Conservation (phyloP, 441 rosid genomes). For the Populus hybrid region DNA sequence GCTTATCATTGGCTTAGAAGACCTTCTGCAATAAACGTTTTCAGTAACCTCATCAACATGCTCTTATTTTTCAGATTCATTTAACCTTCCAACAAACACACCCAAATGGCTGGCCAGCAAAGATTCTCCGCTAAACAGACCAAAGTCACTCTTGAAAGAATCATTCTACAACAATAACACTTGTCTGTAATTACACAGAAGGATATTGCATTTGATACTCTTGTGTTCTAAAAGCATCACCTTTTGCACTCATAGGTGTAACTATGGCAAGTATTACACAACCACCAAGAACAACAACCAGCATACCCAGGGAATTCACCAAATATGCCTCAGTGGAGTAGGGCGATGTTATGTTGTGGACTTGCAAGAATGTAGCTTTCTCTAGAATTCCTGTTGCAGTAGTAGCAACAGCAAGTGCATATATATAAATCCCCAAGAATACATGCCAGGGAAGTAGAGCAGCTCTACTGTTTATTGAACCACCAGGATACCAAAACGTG, state of each 20-base stretch:
- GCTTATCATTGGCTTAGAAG: neutral
- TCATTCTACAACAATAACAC: neutral
- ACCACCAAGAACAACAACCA: slow-evolving; percentile 64
- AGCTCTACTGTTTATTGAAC: slow-evolving; percentile 55
- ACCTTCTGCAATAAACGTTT: neutral
- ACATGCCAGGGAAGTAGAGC: slow-evolving; percentile 71
- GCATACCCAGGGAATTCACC: slow-evolving; percentile 60
- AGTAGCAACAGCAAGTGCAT: slow-evolving; percentile 61
- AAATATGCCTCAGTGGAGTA: slow-evolving; percentile 68
- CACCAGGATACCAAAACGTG: slow-evolving; percentile 83
- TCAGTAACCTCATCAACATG: neutral
- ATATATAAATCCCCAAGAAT: slow-evolving; percentile 64
- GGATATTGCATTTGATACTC: neutral
- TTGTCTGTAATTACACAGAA: neutral
- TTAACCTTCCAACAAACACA: neutral
- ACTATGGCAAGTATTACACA: slow-evolving; percentile 55
- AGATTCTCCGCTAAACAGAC: neutral
- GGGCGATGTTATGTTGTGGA: slow-evolving; percentile 50
- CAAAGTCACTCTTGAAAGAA: neutral
- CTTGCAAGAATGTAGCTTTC: slow-evolving; percentile 71
- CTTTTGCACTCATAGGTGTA: slow-evolving; percentile 42
- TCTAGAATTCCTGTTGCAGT: slow-evolving; percentile 71
- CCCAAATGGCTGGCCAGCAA: neutral
- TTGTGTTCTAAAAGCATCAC: slow-evolving; percentile 23
- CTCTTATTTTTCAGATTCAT: neutral